Evolutionary conservation across 2,329 filamentous ascomycete species (phyloP).

Genomic region (Penicillium sp.): DNA sequence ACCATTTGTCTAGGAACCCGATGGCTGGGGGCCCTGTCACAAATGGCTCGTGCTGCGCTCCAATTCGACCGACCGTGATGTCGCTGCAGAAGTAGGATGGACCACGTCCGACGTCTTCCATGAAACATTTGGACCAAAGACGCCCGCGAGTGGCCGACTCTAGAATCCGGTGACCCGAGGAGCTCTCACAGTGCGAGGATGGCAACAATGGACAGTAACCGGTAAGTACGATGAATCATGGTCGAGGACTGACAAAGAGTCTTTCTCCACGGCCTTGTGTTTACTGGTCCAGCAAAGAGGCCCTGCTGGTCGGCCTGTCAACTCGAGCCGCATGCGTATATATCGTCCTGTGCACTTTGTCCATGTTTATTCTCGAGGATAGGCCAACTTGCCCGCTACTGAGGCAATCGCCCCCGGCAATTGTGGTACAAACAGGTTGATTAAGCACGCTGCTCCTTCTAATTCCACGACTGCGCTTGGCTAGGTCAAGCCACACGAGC

Average conservation of each 20-base stretch:
- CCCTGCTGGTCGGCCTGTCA: neutral
- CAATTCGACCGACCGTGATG: conserved; percentile 21
- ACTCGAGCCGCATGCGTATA: neutral
- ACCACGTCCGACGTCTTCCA: conserved; percentile 25
- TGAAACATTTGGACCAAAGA: conserved; percentile 31
- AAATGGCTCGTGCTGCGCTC: conserved; percentile 21
- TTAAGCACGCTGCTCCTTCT: neutral
- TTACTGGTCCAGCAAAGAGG: neutral
- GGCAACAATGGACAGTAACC: conserved; percentile 15
- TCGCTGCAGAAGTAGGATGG: conserved; percentile 24
- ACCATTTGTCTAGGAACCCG: conserved; percentile 26
- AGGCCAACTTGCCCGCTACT: neutral
- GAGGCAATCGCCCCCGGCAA: neutral
- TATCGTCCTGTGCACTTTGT: neutral
- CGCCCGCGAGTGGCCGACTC: conserved; percentile 30
- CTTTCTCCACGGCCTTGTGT: too few relatives aligned
- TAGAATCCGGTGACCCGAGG: conserved; percentile 30
- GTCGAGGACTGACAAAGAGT: neutral
- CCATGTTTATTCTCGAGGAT: neutral
- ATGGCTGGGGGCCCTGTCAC: conserved; percentile 23
- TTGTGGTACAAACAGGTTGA: conserved; percentile 1
- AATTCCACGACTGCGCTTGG: conserved; percentile 13
- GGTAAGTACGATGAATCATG: conserved; percentile 3
- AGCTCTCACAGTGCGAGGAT: conserved; percentile 32
- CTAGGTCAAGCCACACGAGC: conserved; percentile 26